A percentile compares a stretch with the other conserved stretches of the same genome.
phyloP scores from a whole-genome alignment of 257 asterid genomes.

The Capsicum pubescens region DNA sequence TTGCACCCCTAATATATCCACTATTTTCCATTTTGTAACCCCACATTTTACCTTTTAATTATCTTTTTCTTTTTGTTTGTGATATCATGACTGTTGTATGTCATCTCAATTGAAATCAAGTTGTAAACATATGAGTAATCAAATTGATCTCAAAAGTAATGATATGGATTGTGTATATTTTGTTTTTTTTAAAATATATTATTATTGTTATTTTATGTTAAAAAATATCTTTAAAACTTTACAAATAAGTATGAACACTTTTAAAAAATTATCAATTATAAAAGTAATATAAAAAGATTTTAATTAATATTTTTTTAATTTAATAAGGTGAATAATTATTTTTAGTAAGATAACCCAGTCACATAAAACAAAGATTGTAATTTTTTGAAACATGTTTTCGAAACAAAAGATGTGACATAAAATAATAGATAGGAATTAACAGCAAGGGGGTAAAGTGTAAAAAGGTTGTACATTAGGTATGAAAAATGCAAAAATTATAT shows the following conservation, averaged over 20 bases:
- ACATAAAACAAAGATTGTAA: too few relatives aligned
- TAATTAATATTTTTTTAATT: too few relatives aligned
- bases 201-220: too few relatives aligned
- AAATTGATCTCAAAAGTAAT: too few relatives aligned
- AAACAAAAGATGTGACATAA: background rate
- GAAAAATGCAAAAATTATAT: background rate
- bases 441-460: background rate
- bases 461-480: background rate
- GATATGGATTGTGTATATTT: too few relatives aligned
- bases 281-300: too few relatives aligned
- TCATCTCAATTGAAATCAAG: background rate
- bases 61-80: background rate
- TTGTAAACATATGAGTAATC: background rate
- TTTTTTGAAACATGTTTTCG: background rate
- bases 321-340: too few relatives aligned
- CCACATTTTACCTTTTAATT: background rate
- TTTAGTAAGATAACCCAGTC: too few relatives aligned
- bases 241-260: too few relatives aligned
- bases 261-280: too few relatives aligned
- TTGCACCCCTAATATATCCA: background rate
- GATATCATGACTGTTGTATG: background rate
- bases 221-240: too few relatives aligned
- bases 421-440: background rate
- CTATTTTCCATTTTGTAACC: background rate
- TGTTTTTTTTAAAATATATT: too few relatives aligned